Conservation (phyloP, 345 rosid species). For the Aquilaria malaccensis region DNA sequence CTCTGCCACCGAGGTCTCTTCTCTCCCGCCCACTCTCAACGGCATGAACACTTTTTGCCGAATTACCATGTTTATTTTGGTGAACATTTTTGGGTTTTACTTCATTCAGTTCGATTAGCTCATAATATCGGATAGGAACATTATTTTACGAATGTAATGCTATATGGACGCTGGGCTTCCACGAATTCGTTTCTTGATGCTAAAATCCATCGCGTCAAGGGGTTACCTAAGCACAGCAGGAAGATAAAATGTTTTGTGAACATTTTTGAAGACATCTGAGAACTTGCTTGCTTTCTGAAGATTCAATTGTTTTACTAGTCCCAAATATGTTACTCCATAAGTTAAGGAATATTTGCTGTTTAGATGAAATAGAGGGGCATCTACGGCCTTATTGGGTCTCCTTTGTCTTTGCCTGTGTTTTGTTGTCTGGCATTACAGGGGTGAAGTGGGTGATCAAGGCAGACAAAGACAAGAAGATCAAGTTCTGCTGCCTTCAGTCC, state of each 20-base stretch:
- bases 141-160: no score
- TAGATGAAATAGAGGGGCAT: no score
- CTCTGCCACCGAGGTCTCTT: slow-evolving; percentile 85
- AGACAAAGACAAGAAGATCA: slow-evolving; percentile 78
- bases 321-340: no score
- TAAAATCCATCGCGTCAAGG: background rate
- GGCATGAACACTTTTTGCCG: background rate
- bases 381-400: background rate
- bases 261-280: background rate
- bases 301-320: no score
- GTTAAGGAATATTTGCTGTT: no score
- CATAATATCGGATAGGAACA: no score
- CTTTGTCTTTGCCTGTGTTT: background rate
- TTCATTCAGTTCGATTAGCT: background rate
- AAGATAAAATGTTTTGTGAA: background rate
- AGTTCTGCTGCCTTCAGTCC: slow-evolving; percentile 92
- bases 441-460: slow-evolving; percentile 86
- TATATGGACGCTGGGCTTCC: no score
- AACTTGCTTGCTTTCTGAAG: background rate
- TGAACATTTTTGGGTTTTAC: background rate
- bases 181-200: no score
- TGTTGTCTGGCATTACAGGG: slow-evolving; percentile 31
- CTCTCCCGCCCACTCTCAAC: background rate
- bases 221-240: background rate
- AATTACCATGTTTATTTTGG: background rate